Evolutionary conservation across 352 stramenopile genomes (phyloP), one percentile per base, ranked within the genome.

Genomic region (Elongisporangium undulatum): DNA sequence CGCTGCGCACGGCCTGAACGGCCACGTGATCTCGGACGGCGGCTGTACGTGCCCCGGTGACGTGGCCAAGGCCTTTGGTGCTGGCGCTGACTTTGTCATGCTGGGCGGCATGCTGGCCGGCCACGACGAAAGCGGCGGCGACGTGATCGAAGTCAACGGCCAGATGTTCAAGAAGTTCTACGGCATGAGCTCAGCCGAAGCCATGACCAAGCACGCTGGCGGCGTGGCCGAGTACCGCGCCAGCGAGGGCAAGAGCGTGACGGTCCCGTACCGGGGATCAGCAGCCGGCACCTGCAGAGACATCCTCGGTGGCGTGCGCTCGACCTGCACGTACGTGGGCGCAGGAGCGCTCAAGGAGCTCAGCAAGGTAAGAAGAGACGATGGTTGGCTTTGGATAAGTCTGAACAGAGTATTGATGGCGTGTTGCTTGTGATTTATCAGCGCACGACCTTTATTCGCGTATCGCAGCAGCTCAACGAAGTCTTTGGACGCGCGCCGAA

Each of bases 1-100:
- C 61, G 90, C 90, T 20, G 90, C 91, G 8, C 90, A 97, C 53
- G 90, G 90, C 10, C 72, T 97, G 2, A 88, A 89, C 55, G 88
- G 90, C 49, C 89, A 95, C 67, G 85, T 97, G 21, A 90, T 97
- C 59, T 87, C 82, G 49, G 90, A 97, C 55, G 90, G 90, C 53
- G 90, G 90, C 12, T 97, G 89, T 64, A 95, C 88, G 19, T 97
- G 87, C 63, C 87, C 91, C 0, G 90, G 89, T 20, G 90, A 97
- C 58, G 83, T 97, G 17, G 75, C 88, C 51, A 97, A 97, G 72
- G 91, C 91, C 20, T 97, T 97, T 61, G 91, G 90, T 3, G 90
- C 83, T 20, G 91, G 91, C 29, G 89, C 89, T 1, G 90, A 97
- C 70, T 97, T 97, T 75, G 89, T 97, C 57, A 97, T 97, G 91